Evolutionary conservation across 768 basidiomycete genomes (phyloP), one percentile per base, ranked within the genome.

Genomic region (Suillus lakei): DNA sequence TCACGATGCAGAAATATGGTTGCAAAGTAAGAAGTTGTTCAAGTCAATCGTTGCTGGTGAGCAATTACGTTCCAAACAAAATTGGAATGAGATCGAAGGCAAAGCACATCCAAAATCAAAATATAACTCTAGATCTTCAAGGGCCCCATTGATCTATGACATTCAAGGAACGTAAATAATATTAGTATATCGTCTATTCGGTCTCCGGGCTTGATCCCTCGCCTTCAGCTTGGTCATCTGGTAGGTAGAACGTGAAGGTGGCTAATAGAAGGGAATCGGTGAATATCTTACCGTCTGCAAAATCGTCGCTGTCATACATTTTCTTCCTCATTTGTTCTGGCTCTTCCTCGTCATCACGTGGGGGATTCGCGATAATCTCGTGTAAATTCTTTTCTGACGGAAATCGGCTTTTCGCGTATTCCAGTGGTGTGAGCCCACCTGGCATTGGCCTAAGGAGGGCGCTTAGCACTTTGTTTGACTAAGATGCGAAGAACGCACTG

Each of bases 361-460:
- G 56, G 18, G 56, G 56, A 38, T 58, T 18, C 28, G 38, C 56
- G 38, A 58, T 39, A 26, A 39, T 28, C 23, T 39, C 38, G 3
- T 39, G 56, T 39, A 58, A 39, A 2, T 26, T 5, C 23, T 5
- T 38, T 26, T 58, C 38, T 4, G 26, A 39, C 18, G 56, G 56
- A 58, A 28, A 58, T 39, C 56, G 38, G 9, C 26, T 58, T 39
- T 39, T 8, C 16, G 56, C 56, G 23, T 58, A 58, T 8, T 58
- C 56, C 26, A 58, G 26, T 18, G 56, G 56, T 58, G 56, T 58
- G 16, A 58, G 56, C 9, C 56, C 56, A 9, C 56, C 56, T 18
- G 56, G 38, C 56, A 58, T 58, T 28, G 26, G 1, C 9, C 56
- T 58, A 51, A 3, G 28, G 38, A 58, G 26, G 16, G 23, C 36